Percentiles rank a stretch among this genome's conserved stretches.
phyloP scores from a whole-genome alignment of 2,329 filamentous ascomycete genomes.

The Simplicillium sp. region DNA sequence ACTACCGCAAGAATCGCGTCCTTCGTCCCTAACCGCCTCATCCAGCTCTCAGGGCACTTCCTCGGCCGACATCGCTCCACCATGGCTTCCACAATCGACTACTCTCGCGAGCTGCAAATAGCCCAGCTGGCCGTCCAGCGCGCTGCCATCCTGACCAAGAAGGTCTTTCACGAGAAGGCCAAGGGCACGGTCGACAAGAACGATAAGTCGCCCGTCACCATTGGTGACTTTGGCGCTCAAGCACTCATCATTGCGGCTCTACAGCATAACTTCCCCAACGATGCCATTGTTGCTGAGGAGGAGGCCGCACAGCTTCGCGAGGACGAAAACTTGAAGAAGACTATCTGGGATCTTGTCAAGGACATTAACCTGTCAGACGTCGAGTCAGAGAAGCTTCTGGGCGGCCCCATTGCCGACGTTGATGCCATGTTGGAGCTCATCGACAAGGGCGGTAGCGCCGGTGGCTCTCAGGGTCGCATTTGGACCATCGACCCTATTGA shows the following conservation, averaged over 20 bases:
- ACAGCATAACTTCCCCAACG: constrained; percentile 77
- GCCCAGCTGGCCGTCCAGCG: constrained; percentile 86
- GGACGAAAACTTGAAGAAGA: constrained; percentile 53
- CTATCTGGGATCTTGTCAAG: constrained; percentile 77
- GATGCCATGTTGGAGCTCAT: constrained; percentile 60
- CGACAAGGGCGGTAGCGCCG: constrained; percentile 59
- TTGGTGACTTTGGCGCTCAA: constrained; percentile 96
- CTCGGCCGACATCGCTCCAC: constrained; percentile 9
- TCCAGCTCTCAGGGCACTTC: constrained; percentile 8
- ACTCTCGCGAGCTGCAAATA: constrained; percentile 70
- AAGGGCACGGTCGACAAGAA: constrained; percentile 87
- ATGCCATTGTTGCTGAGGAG: constrained; percentile 92
- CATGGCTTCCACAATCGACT: constrained; percentile 33
- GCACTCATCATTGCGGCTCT: constrained; percentile 90
- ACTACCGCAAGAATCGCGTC: constrained; percentile 1
- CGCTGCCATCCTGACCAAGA: constrained; percentile 45
- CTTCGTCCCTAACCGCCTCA: constrained; percentile 11
- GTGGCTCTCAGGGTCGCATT: constrained; percentile 67
- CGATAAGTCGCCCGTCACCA: constrained; percentile 93
- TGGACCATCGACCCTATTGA: constrained; percentile 98
- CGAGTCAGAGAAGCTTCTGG: constrained; percentile 49
- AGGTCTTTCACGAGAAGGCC: constrained; percentile 65
- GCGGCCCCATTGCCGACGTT: constrained; percentile 59
- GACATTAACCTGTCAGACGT: constrained; percentile 55
- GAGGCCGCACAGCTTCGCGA: constrained; percentile 73